A percentile compares a stretch with the other conserved stretches of the same genome.
phyloP scores from a whole-genome alignment of 2,329 filamentous ascomycete species.

The Fusarium ambrosium region DNA sequence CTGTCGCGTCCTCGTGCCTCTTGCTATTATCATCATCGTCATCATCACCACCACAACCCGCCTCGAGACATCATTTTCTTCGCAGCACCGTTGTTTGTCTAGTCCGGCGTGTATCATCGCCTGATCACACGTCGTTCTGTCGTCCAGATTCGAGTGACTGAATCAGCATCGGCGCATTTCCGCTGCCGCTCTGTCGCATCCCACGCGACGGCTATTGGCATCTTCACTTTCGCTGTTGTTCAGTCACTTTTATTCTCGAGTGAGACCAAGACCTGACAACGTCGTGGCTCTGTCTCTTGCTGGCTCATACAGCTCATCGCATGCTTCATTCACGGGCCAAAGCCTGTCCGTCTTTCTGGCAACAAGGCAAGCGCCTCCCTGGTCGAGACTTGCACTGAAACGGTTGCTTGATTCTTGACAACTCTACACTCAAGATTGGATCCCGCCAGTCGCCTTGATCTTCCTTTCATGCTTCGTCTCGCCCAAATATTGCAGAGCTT shows the following conservation, averaged over 20 bases:
- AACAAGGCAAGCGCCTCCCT: conserved; percentile 21
- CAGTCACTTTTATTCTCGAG: conserved; percentile 26
- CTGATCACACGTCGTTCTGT: conserved; percentile 4
- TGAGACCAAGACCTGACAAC: conserved; percentile 12
- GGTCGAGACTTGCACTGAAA: conserved; percentile 11
- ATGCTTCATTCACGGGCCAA: conserved; percentile 17
- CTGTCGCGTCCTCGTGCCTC: conserved; percentile 14
- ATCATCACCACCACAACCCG: conserved; percentile 4
- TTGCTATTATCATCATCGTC: conserved; percentile 16
- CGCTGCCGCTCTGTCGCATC: conserved; percentile 8
- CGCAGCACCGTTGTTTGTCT: neutral
- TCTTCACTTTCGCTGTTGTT: conserved; percentile 19
- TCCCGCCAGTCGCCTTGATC: neutral
- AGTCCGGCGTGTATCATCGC: neutral
- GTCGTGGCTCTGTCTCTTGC: neutral
- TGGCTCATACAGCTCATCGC: neutral
- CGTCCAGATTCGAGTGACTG: conserved; percentile 37
- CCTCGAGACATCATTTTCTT: conserved; percentile 11
- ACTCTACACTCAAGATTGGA: conserved; percentile 2
- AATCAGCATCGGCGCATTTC: conserved; percentile 39
- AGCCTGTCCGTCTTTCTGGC: neutral
- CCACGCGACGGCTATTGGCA: conserved; percentile 30
- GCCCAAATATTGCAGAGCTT: conserved; percentile 10
- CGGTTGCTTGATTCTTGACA: conserved; percentile 15
- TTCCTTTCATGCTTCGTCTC: conserved; percentile 23